Evolutionary conservation across 768 basidiomycete genomes (phyloP).

Genomic region (Favolaschia claudopus): DNA sequence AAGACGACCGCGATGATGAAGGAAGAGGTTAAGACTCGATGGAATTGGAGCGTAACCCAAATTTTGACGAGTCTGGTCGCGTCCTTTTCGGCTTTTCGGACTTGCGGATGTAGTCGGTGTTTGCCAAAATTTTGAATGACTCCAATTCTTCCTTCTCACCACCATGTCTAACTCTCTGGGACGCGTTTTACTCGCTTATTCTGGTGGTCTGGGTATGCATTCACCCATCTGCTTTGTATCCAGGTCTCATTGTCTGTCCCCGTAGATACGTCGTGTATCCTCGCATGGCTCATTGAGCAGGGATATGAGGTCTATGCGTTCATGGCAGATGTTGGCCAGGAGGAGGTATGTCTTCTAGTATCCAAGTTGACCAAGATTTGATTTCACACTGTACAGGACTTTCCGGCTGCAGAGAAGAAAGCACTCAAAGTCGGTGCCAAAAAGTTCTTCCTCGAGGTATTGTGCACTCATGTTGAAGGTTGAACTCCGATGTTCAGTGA

Average conservation of each 20-base stretch:
- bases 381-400: constrained; percentile 67
- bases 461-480: neutral
- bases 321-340: constrained; percentile 95
- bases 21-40: constrained; percentile 8
- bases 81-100: too few relatives aligned
- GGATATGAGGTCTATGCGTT: constrained; percentile 97
- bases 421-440: constrained; percentile 92
- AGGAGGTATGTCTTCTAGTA: constrained; percentile 62
- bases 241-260: neutral
- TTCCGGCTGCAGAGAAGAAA: constrained; percentile 89
- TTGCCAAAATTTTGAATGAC: neutral
- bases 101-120: too few relatives aligned
- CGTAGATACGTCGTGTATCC: constrained; percentile 99
- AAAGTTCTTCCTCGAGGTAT: constrained; percentile 91
- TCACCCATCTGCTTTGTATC: constrained; percentile 11
- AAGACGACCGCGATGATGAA: constrained; percentile 2
- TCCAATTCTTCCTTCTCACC: neutral
- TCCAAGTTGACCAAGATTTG: neutral
- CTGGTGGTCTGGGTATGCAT: constrained; percentile 95
- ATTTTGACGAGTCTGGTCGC: too few relatives aligned
- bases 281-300: constrained; percentile 98
- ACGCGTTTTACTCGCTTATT: constrained; percentile 96
- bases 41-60: neutral
- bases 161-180: constrained; percentile 66
- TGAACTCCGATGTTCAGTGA: neutral